These are phyloP conservation scores for Prunella vulgaris DNA, from an alignment of 257 asterid genomes.

Conservation along the genomic window DNA sequence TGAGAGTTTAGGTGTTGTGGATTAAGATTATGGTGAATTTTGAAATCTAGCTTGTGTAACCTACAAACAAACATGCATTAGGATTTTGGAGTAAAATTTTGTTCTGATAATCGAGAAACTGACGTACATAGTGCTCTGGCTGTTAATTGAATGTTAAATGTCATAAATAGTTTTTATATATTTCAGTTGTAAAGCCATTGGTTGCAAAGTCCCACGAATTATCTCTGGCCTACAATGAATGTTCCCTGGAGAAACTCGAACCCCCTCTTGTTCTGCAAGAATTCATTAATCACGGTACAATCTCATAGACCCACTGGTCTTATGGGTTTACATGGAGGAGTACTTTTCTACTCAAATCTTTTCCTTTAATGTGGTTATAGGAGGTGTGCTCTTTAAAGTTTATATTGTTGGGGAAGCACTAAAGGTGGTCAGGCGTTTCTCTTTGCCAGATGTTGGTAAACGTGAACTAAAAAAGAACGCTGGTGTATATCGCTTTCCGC, in stretches of 20 bases:
- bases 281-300: conserved; percentile 86
- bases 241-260: conserved; percentile 77
- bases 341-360: background rate
- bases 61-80: too few relatives aligned
- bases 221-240: conserved; percentile 80
- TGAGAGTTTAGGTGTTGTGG: too few relatives aligned
- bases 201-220: conserved; percentile 91
- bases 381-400: conserved; percentile 94
- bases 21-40: too few relatives aligned
- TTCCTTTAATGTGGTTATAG: conserved; percentile 33
- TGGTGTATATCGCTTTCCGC: conserved; percentile 85
- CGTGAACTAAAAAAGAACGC: conserved; percentile 53
- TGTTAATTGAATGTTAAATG: background rate
- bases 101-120: too few relatives aligned
- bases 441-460: conserved; percentile 82
- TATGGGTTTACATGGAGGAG: background rate
- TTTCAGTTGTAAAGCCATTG: conserved; percentile 89
- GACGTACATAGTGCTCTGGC: background rate
- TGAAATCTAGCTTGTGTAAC: too few relatives aligned
- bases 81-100: too few relatives aligned
- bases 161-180: background rate
- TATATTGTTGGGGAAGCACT: conserved; percentile 90
- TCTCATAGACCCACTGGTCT: background rate
- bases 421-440: conserved; percentile 90
- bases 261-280: conserved; percentile 95